Conservation (phyloP, 75 land plant genomes). For the Larix kaempferi region DNA sequence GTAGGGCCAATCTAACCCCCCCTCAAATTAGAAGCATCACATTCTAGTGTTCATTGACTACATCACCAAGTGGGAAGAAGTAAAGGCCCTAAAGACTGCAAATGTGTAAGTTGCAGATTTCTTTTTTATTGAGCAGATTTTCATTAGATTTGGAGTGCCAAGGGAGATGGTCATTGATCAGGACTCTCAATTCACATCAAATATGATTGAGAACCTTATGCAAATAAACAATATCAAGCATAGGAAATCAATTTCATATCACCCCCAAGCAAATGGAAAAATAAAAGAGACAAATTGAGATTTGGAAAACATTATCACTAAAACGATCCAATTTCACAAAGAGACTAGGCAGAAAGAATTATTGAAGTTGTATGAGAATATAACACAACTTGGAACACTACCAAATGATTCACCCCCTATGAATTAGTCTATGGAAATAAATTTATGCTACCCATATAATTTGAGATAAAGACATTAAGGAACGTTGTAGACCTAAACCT, state of each 20-base stretch:
- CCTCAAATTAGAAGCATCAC: too few species aligned
- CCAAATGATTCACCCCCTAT: not conserved
- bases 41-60: too few species aligned
- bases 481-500: too few species aligned
- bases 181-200: not conserved
- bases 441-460: not conserved
- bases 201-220: not conserved
- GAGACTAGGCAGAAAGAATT: not conserved
- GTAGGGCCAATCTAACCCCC: too few species aligned
- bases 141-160: not conserved
- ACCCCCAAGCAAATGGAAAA: not conserved
- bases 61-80: too few species aligned
- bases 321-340: not conserved
- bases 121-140: too few species aligned
- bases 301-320: not conserved
- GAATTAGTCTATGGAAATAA: not conserved
- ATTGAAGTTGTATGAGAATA: not conserved
- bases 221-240: not conserved
- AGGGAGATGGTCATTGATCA: not conserved
- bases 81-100: too few species aligned
- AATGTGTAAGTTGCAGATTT: too few species aligned
- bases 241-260: not conserved
- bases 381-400: not conserved
- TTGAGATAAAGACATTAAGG: not conserved
- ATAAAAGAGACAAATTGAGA: not conserved